Conservation (phyloP, 2,329 filamentous ascomycete genomes). For the Aspergillus felis region DNA sequence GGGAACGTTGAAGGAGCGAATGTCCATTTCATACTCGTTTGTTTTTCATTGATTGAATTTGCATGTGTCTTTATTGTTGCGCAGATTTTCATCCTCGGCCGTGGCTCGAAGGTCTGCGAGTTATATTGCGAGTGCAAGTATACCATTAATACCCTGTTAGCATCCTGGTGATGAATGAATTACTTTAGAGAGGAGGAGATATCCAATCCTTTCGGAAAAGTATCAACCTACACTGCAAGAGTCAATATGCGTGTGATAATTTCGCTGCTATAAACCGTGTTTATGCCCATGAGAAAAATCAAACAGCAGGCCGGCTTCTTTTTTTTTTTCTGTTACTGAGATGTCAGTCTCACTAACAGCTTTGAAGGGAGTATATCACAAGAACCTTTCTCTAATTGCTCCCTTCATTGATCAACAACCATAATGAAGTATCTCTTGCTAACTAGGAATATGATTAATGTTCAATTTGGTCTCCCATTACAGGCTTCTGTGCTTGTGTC, state of each 20-base stretch:
- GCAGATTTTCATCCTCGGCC: not conserved
- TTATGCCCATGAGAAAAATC: not conserved
- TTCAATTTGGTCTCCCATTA: not conserved
- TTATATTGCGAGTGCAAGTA: conserved; percentile 3
- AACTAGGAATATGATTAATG: not conserved
- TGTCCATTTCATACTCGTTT: conserved; percentile 1
- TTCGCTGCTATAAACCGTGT: not conserved
- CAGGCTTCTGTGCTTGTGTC: not conserved
- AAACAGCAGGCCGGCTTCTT: not conserved
- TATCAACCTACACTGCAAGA: not conserved
- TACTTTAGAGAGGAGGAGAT: not conserved
- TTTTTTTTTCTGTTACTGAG: not conserved
- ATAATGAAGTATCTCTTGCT: not conserved
- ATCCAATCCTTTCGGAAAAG: not conserved
- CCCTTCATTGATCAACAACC: not conserved
- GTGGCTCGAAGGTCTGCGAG: conserved; percentile 7
- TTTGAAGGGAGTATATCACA: no score
- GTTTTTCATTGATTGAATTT: not conserved
- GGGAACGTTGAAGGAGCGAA: conserved; percentile 1
- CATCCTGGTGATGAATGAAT: conserved; percentile 18
- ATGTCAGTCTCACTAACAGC: not conserved
- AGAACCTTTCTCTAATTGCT: not conserved
- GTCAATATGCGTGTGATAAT: no score
- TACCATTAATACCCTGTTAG: conserved; percentile 16
- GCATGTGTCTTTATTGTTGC: not conserved